phyloP scores from a whole-genome alignment of 257 asterid species.

The Solanum boliviense region DNA sequence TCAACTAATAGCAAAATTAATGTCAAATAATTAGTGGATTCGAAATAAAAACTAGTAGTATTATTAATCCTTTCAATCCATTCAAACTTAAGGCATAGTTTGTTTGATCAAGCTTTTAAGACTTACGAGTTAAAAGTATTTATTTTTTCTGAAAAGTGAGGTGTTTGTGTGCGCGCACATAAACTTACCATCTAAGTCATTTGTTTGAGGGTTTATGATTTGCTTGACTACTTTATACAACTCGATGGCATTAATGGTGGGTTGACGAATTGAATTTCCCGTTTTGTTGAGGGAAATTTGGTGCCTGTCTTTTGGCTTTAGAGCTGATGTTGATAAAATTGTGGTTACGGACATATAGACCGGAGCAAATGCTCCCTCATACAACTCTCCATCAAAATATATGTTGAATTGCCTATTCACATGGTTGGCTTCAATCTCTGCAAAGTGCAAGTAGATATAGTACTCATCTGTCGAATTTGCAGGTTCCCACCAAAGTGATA shows the following conservation, averaged over 20 bases:
- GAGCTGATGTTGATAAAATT: neutral
- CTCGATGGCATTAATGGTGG: slow-evolving; percentile 7
- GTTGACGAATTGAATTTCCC: slow-evolving; percentile 2
- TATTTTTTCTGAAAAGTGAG: neutral
- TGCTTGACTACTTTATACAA: neutral
- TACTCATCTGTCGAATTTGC: neutral
- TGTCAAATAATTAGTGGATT: neutral
- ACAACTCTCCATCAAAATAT: neutral
- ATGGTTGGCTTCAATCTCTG: neutral
- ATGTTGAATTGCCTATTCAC: neutral
- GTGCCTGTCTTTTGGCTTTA: neutral
- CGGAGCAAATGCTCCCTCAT: neutral
- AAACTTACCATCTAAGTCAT: slow-evolving; percentile 6
- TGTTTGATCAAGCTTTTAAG: neutral
- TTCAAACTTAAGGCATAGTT: too few species aligned
- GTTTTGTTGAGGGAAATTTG: neutral
- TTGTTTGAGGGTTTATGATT: neutral
- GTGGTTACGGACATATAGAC: neutral
- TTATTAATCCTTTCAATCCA: neutral
- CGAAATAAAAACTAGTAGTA: too few species aligned
- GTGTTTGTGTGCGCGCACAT: neutral
- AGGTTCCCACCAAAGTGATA: neutral
- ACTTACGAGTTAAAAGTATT: neutral
- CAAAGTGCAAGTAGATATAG: neutral
- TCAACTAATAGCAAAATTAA: neutral